phyloP scores from a whole-genome alignment of 768 basidiomycete genomes.

The Mycena albidolilacea region DNA sequence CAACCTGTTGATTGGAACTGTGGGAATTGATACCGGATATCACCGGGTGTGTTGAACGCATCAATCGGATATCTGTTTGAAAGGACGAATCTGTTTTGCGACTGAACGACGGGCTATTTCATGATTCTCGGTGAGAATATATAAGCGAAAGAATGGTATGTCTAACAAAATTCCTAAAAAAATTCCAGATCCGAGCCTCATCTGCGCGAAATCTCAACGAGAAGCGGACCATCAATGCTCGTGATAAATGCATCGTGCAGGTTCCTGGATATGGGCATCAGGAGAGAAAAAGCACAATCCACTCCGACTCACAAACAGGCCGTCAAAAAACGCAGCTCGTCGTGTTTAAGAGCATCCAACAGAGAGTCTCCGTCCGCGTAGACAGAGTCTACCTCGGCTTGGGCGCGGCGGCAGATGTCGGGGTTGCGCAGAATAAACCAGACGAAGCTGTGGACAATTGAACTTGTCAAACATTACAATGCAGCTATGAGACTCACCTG shows the following conservation, averaged over 20 bases:
- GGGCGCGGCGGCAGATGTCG: constrained; percentile 48
- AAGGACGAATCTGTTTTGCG: no score
- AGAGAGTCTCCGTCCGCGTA: constrained; percentile 45
- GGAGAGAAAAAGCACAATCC: neutral
- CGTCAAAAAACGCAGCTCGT: constrained; percentile 44
- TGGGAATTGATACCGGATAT: no score
- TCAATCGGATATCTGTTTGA: no score
- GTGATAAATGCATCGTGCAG: constrained; percentile 25
- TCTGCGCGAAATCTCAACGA: constrained; percentile 17
- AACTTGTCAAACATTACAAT: neutral
- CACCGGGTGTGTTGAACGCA: no score
- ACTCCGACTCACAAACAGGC: constrained; percentile 48
- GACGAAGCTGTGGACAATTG: constrained; percentile 42
- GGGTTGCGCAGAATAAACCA: constrained; percentile 54
- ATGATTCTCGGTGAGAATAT: neutral
- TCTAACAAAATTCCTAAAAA: no score
- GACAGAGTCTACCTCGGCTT: constrained; percentile 51
- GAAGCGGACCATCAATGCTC: constrained; percentile 19
- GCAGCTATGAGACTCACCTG: neutral
- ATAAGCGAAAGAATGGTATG: neutral
- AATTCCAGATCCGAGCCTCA: neutral
- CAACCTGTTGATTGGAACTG: no score
- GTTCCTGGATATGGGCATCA: constrained; percentile 46
- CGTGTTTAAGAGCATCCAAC: constrained; percentile 44
- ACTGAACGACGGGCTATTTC: no score